Percentiles rank a stretch among this genome's conserved stretches.
Conservation (phyloP, 2,329 filamentous ascomycete genomes). For the Aschersonia sp. region DNA sequence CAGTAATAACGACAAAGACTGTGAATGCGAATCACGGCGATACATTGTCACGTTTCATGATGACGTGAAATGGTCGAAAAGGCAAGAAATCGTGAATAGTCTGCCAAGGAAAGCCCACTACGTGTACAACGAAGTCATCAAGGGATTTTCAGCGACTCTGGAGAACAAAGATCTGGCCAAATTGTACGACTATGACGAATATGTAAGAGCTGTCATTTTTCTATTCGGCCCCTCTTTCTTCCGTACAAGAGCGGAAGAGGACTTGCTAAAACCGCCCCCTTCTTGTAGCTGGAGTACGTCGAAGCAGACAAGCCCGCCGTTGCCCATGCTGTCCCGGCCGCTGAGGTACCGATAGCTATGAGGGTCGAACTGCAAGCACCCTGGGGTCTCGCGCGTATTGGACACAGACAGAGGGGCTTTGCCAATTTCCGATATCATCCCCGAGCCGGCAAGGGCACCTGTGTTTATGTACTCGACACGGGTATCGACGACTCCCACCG, state of each 20-base stretch:
- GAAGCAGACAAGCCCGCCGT: conserved; percentile 17
- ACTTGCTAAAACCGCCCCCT: too few relatives aligned
- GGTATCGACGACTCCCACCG: conserved; percentile 23
- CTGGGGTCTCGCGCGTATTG: conserved; percentile 18
- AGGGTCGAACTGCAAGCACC: conserved; percentile 7
- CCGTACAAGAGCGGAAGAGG: not conserved
- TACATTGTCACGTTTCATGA: not conserved
- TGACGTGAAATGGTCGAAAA: not conserved
- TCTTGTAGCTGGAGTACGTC: conserved; percentile 14
- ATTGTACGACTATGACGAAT: not conserved
- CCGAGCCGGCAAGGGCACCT: conserved; percentile 23
- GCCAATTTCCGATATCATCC: conserved; percentile 22
- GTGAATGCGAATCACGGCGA: not conserved
- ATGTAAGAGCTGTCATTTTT: not conserved
- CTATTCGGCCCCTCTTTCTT: not conserved
- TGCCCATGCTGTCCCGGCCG: not conserved
- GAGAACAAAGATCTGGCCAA: not conserved
- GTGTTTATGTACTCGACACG: conserved; percentile 30
- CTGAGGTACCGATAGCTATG: not conserved
- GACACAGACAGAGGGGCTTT: conserved; percentile 13
- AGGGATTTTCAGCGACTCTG: not conserved
- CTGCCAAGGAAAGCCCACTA: not conserved
- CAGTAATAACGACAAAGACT: not conserved
- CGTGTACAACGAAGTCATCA: not conserved
- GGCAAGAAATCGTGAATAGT: not conserved